Evolutionary conservation across 805 yeast species (phyloP).

Genomic region (Cyberlindnera maritima): DNA sequence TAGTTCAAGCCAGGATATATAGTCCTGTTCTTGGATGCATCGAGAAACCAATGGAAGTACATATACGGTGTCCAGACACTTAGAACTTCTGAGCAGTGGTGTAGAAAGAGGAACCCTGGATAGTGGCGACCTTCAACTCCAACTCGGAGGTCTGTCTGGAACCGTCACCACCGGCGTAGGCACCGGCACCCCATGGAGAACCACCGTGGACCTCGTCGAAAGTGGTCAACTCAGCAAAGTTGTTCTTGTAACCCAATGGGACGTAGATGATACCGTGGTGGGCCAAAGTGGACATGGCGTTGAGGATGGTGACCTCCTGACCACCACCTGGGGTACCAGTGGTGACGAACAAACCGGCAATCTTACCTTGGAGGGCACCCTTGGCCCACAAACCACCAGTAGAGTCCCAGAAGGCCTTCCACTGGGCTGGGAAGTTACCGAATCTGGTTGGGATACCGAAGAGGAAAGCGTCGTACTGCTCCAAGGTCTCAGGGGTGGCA

Average conservation of each 20-base stretch:
- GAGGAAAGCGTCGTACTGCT: slow-evolving; percentile 66
- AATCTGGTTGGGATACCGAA: slow-evolving; percentile 82
- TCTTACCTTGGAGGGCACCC: slow-evolving; percentile 69
- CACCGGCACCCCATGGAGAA: slow-evolving; percentile 86
- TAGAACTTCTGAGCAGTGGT: slow-evolving; percentile 37
- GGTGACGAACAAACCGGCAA: slow-evolving; percentile 68
- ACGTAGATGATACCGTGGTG: slow-evolving; percentile 79
- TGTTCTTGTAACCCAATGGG: slow-evolving; percentile 69
- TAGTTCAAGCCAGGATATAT: no score
- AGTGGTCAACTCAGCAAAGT: slow-evolving; percentile 53
- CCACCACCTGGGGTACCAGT: slow-evolving; percentile 80
- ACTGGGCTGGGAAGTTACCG: slow-evolving; percentile 75
- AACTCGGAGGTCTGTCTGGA: slow-evolving; percentile 62
- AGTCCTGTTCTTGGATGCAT: no score
- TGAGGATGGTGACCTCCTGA: slow-evolving; percentile 67
- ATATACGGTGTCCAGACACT: not conserved
- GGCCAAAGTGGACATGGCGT: slow-evolving; percentile 53
- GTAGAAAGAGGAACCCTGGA: slow-evolving; percentile 69
- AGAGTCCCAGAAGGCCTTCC: slow-evolving; percentile 70
- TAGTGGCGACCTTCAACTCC: slow-evolving; percentile 60
- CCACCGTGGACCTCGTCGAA: slow-evolving; percentile 75
- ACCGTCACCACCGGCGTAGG: slow-evolving; percentile 74
- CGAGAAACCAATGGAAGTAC: no score
- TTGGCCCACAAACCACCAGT: slow-evolving; percentile 77
- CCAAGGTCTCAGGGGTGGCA: slow-evolving; percentile 54